Evolutionary conservation across 1,284 basidiomycete species (phyloP).

Genomic region (Puccinia hordei): DNA sequence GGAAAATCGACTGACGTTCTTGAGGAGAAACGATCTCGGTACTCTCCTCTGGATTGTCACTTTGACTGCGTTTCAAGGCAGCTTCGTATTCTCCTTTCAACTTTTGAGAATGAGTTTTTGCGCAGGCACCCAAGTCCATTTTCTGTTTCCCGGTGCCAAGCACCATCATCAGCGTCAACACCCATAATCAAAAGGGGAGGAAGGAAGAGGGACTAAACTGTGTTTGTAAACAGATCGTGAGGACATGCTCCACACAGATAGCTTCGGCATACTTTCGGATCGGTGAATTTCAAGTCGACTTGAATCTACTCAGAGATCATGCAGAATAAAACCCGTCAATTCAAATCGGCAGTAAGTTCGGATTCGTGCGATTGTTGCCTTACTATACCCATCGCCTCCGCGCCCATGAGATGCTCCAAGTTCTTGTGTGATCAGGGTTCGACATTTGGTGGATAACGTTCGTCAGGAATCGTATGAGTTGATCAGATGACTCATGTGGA

Average conservation of each 20-base stretch:
- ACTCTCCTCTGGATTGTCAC: constrained; percentile 48
- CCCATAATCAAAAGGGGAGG: neutral
- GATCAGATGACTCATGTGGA: neutral
- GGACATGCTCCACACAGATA: constrained; percentile 97
- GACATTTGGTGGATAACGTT: neutral
- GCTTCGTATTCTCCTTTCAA: constrained; percentile 87
- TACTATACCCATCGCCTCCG: constrained; percentile 89
- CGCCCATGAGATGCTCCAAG: constrained; percentile 96
- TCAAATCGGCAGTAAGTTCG: neutral
- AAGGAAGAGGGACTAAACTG: constrained; percentile 67
- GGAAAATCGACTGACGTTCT: constrained; percentile 31
- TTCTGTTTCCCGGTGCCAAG: constrained; percentile 67
- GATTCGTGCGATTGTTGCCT: neutral
- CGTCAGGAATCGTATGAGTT: neutral
- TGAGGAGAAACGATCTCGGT: constrained; percentile 41
- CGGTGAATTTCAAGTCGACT: constrained; percentile 88
- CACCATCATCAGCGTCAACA: neutral
- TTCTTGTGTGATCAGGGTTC: constrained; percentile 19
- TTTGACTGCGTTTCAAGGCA: constrained; percentile 62
- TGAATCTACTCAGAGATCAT: constrained; percentile 63
- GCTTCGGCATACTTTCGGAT: constrained; percentile 98
- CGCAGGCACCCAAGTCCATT: constrained; percentile 99
- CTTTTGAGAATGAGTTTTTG: constrained; percentile 92
- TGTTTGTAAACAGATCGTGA: constrained; percentile 96
- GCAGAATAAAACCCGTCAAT: too few relatives aligned